These are phyloP conservation scores for Gymnopus androsaceus DNA, from an alignment of 1,284 basidiomycete genomes.

Conservation along the genomic window DNA sequence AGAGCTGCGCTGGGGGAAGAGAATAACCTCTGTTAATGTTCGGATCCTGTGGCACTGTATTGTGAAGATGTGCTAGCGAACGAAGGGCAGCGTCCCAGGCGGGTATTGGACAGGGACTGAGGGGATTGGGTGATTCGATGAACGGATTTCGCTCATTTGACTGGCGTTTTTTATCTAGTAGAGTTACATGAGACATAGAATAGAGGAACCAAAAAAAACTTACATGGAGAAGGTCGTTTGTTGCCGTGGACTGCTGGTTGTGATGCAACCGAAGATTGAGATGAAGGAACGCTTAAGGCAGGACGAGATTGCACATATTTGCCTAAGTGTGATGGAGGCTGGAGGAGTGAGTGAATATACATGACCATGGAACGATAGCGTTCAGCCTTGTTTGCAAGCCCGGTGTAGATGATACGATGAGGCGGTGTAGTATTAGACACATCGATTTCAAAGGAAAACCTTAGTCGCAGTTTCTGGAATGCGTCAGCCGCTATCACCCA, in stretches of 20 bases:
- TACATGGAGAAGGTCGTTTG: too few species aligned
- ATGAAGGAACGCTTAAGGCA: too few species aligned
- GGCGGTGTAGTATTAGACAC: not conserved
- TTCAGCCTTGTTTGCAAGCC: not conserved
- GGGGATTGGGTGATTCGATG: conserved; percentile 2
- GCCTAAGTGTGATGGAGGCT: not conserved
- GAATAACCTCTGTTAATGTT: not conserved
- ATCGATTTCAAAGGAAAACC: not conserved
- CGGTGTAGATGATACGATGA: not conserved
- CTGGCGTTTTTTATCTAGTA: not conserved
- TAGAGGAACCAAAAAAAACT: too few species aligned
- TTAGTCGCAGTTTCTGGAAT: not conserved
- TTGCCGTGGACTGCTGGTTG: too few species aligned
- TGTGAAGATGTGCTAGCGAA: not conserved
- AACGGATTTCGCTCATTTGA: not conserved
- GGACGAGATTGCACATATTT: too few species aligned
- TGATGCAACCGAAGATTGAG: too few species aligned
- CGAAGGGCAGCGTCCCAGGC: conserved; percentile 1
- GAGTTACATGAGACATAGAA: too few species aligned
- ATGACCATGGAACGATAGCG: not conserved
- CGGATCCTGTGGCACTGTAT: not conserved
- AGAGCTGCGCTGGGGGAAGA: conserved; percentile 1
- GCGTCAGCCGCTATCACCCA: not conserved
- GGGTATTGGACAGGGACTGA: not conserved
- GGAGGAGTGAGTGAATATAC: not conserved